These are phyloP conservation scores for Globisporangium lucens DNA, from an alignment of 352 stramenopile genomes.

Conservation along the genomic window DNA sequence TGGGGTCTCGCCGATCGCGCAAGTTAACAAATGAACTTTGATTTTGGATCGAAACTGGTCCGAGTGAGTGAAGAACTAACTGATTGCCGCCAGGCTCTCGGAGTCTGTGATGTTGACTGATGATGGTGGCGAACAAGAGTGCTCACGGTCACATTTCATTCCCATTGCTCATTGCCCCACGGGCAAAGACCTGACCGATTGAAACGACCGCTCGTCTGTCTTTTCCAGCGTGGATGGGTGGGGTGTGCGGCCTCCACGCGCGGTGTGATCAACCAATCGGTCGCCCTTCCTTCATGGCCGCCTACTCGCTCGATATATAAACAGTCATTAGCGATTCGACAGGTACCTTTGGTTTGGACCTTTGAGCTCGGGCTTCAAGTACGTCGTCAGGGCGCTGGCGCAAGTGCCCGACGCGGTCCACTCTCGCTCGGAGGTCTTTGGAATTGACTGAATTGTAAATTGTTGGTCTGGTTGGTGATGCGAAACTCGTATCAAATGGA, in stretches of 20 bases:
- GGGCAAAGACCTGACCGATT: not conserved
- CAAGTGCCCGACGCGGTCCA: no score
- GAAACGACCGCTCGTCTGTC: not conserved
- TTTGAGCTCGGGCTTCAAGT: no score
- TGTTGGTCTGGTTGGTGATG: no score
- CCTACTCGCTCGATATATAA: not conserved
- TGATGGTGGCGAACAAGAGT: not conserved
- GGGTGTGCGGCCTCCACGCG: not conserved
- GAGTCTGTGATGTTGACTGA: not conserved
- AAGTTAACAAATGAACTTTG: constrained; percentile 1
- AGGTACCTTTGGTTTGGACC: no score
- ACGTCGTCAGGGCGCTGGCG: no score
- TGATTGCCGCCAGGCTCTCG: no score
- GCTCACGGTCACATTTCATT: not conserved
- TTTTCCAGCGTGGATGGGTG: not conserved
- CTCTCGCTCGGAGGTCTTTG: no score
- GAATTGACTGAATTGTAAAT: no score
- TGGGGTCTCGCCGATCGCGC: not conserved
- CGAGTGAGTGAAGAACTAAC: no score
- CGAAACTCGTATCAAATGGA: no score
- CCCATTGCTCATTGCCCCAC: not conserved
- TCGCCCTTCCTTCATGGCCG: not conserved
- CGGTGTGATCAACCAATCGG: not conserved
- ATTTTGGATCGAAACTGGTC: no score
- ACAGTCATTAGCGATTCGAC: not conserved